These are phyloP conservation scores for Corylus heterophylla DNA, from an alignment of 306 rosid species.

Conservation along the genomic window DNA sequence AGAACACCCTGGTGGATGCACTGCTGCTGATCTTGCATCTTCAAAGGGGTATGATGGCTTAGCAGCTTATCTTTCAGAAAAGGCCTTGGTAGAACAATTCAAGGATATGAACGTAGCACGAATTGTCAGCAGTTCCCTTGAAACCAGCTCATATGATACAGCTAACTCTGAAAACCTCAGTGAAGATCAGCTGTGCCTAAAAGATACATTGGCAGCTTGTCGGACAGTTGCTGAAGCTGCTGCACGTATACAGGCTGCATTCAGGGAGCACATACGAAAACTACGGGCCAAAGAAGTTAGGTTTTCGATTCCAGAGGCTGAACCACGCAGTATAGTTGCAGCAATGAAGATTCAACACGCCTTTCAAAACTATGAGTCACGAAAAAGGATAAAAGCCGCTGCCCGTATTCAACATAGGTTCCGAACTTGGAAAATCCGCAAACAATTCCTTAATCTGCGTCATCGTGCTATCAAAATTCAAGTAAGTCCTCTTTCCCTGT, in stretches of 20 bases:
- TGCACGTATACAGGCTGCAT: slow-evolving; percentile 83
- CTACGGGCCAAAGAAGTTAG: slow-evolving; percentile 48
- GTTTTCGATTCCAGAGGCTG: slow-evolving; percentile 61
- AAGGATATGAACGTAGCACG: slow-evolving; percentile 82
- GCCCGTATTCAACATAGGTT: slow-evolving; percentile 79
- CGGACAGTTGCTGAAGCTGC: slow-evolving; percentile 94
- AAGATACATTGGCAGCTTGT: slow-evolving; percentile 80
- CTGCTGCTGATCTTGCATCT: slow-evolving; percentile 81
- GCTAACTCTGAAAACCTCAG: slow-evolving; percentile 51
- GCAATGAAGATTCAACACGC: slow-evolving; percentile 98
- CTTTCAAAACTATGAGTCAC: slow-evolving; percentile 63
- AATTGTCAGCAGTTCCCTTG: slow-evolving; percentile 75
- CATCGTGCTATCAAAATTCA: slow-evolving; percentile 83
- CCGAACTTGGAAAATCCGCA: slow-evolving; percentile 87
- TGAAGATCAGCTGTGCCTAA: slow-evolving; percentile 72
- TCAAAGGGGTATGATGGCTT: slow-evolving; percentile 71
- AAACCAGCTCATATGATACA: slow-evolving; percentile 40
- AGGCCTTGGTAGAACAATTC: slow-evolving; percentile 77
- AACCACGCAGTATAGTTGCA: slow-evolving; percentile 78
- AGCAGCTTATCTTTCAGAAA: slow-evolving; percentile 93
- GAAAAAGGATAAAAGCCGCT: slow-evolving; percentile 69
- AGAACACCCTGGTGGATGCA: slow-evolving; percentile 70
- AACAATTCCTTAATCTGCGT: slow-evolving; percentile 74
- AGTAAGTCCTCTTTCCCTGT: slow-evolving; percentile 43
- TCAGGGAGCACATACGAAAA: slow-evolving; percentile 73